A percentile compares a stretch with the other conserved stretches of the same genome.
Conservation (phyloP, 352 stramenopile species). For the Plasmopara viticola region DNA sequence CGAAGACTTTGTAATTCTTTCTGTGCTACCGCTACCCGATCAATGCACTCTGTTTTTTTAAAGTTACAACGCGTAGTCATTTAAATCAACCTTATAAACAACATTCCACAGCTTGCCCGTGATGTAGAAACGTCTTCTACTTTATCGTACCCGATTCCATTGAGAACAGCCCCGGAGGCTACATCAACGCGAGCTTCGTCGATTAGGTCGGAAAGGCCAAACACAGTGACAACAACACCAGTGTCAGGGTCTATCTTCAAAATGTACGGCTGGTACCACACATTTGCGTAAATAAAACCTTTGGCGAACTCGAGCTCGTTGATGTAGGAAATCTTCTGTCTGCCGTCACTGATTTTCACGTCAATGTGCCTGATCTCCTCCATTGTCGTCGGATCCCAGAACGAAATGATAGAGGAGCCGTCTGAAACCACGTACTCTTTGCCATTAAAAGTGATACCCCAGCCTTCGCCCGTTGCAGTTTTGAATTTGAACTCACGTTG, state of each 20-base stretch:
- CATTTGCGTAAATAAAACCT: conserved; percentile 91
- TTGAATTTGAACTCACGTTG: conserved; percentile 70
- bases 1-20: not conserved
- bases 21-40: conserved; percentile 3
- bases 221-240: conserved; percentile 83
- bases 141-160: conserved; percentile 90
- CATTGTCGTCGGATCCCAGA: conserved; percentile 87
- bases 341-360: conserved; percentile 38
- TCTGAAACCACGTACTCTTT: conserved; percentile 78
- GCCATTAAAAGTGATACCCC: conserved; percentile 88
- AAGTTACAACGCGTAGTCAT: conserved; percentile 31
- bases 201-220: conserved; percentile 73
- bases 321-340: conserved; percentile 52
- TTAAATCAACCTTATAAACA: conserved; percentile 86
- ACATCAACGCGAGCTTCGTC: conserved; percentile 42
- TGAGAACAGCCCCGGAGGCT: conserved; percentile 77
- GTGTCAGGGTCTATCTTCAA: conserved; percentile 89
- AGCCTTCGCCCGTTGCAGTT: conserved; percentile 83
- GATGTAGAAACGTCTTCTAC: conserved; percentile 89
- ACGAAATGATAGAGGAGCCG: conserved; percentile 84
- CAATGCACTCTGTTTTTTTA: no score
- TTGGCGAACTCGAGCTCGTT: conserved; percentile 94
- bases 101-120: conserved; percentile 90
- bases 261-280: conserved; percentile 91
- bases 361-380: conserved; percentile 62